phyloP scores from a whole-genome alignment of 106 monocot species.

The Dioscorea alata region DNA sequence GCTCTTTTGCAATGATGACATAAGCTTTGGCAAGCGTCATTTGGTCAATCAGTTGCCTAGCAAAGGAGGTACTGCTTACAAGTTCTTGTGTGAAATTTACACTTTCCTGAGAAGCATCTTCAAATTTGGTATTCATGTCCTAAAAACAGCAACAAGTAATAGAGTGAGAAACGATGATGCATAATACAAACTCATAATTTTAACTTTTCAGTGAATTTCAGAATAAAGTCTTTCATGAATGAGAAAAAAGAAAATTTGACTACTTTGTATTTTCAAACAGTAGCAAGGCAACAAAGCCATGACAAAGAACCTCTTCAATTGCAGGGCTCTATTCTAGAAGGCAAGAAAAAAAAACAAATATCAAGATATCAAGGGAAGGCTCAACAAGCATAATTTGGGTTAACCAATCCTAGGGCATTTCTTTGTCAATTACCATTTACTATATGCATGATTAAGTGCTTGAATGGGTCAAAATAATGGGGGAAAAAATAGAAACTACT shows the following conservation, averaged over 20 bases:
- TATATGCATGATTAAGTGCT: no score
- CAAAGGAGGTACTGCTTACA: conserved; percentile 35
- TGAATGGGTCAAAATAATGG: no score
- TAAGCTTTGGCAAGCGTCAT: conserved; percentile 65
- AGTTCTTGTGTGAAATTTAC: conserved; percentile 48
- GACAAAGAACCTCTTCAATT: background rate
- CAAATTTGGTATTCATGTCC: conserved; percentile 6
- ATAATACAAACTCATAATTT: background rate
- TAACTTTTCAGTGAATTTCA: background rate
- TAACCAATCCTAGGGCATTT: no score
- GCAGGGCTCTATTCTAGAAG: no score
- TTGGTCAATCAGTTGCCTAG: conserved; percentile 53
- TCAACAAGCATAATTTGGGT: no score
- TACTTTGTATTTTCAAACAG: background rate
- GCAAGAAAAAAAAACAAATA: no score
- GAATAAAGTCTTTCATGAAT: background rate
- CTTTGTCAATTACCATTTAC: no score
- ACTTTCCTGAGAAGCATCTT: conserved; percentile 15
- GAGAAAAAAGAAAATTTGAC: background rate
- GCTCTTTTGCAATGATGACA: conserved; percentile 55
- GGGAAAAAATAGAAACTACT: no score
- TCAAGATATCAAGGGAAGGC: no score
- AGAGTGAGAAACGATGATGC: background rate
- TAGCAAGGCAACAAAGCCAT: background rate
- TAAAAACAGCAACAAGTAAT: background rate